Evolutionary conservation across 805 yeast genomes (phyloP), one percentile per base, ranked within the genome.

Genomic region (Metschnikowia borealis): DNA sequence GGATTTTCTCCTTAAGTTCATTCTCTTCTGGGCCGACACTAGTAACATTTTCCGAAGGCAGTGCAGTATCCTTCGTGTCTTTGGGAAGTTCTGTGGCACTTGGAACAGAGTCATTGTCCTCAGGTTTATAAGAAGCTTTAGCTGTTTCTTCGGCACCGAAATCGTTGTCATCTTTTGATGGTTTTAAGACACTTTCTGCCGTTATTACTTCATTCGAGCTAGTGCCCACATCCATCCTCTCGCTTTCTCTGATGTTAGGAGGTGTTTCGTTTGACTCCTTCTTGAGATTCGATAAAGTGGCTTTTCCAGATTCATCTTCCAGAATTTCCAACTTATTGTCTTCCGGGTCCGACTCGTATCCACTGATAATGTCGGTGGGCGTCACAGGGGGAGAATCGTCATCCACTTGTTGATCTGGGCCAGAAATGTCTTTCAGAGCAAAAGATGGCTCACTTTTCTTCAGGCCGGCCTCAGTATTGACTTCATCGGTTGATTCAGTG

Each of bases 361-460:
- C 46, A n/a, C 46, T 35, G 13, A 44, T 44, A 20, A 44, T 44
- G 20, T 21, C 33, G 13, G 31, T 23, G 35, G 46, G 46, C 14
- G 46, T 35, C 33, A 44, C 33, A 6, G 31, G 38, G 6, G 38
- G 34, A 6, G 41, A 38, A 11, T n/a, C 20, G 5, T n/a, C 13
- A 38, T 6, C n/a, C 10, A 3, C 31, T 38, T 38, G 13, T 5
- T 20, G 23, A 18, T 14, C 13, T 13, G 10, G 14, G 6, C 4
- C n/a, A 4, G 31, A 21, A 6, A 21, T 38, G 5, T 6, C 29
- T 8, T 14, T 6, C 6, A 14, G 41, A 4, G 41, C 8, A 3
- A 3, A n/a, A 38, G 39, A 5, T 14, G 15, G 7, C 20, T 37
- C 23, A 5, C 18, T 11, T 18, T 11, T 21, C 13, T 20, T 18